These are phyloP conservation scores for Camellia sinensis DNA, from an alignment of 148 eudicot species.

Conservation along the genomic window DNA sequence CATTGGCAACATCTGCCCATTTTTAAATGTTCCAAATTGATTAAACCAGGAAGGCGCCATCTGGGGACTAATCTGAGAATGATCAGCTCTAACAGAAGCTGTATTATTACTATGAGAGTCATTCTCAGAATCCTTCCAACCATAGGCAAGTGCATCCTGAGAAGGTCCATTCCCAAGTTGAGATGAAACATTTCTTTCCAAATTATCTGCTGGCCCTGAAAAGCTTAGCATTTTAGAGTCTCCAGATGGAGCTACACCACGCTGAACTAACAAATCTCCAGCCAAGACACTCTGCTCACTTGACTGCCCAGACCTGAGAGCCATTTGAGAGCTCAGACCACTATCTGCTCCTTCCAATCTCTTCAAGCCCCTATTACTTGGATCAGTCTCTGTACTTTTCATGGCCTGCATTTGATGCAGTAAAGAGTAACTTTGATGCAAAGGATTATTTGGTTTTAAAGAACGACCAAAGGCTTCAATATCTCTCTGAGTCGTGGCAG, in stretches of 20 bases:
- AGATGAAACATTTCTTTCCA: conserved; percentile 34
- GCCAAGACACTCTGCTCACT: conserved; percentile 25
- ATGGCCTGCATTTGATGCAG: conserved; percentile 56
- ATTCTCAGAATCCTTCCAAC: conserved; percentile 41
- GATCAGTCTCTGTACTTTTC: conserved; percentile 47
- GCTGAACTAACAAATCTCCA: conserved; percentile 30
- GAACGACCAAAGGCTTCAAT: conserved; percentile 69
- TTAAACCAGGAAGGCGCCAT: conserved; percentile 92
- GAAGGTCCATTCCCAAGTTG: conserved; percentile 35
- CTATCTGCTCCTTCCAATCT: conserved; percentile 52
- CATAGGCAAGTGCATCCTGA: conserved; percentile 38
- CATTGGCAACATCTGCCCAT: conserved; percentile 61
- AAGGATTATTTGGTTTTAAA: conserved; percentile 48
- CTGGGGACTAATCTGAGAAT: conserved; percentile 63
- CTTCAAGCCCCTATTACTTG: conserved; percentile 49
- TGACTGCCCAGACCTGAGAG: conserved; percentile 23
- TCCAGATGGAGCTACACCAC: conserved; percentile 32
- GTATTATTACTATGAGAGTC: conserved; percentile 23
- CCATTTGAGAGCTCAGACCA: conserved; percentile 28
- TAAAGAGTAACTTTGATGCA: conserved; percentile 46
- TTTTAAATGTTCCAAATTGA: conserved; percentile 61
- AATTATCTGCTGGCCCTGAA: conserved; percentile 31
- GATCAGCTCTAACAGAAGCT: conserved; percentile 37
- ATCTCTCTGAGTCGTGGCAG: conserved; percentile 56
- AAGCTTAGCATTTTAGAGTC: conserved; percentile 39